Conservation (phyloP, 2,329 filamentous ascomycete species). For the Ustulina deusta region DNA sequence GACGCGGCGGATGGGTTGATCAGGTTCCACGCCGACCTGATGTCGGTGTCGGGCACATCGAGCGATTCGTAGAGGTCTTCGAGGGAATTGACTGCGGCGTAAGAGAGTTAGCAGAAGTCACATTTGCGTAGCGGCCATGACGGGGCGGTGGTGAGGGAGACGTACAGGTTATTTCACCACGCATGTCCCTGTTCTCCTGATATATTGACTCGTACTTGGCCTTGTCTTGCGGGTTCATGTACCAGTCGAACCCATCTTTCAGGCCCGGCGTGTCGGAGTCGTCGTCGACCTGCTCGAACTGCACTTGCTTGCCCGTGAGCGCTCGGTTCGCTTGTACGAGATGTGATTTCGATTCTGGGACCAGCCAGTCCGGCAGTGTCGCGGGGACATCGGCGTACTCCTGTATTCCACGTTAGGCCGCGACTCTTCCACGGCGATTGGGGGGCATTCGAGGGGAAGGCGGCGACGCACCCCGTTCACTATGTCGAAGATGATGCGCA, state of each 20-base stretch:
- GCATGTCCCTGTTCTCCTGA: conserved; percentile 86
- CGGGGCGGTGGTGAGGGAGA: background rate
- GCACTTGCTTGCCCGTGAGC: conserved; percentile 80
- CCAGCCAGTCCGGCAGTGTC: conserved; percentile 91
- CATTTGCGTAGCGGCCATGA: background rate
- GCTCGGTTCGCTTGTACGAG: conserved; percentile 86
- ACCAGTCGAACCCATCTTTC: conserved; percentile 99
- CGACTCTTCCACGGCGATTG: background rate
- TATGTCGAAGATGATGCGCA: conserved; percentile 97
- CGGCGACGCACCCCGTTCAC: conserved; percentile 79
- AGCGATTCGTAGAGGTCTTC: conserved; percentile 86
- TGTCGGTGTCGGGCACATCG: conserved; percentile 79
- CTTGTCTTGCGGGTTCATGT: conserved; percentile 94
- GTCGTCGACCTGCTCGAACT: conserved; percentile 87
- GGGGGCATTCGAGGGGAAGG: background rate
- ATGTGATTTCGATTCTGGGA: conserved; percentile 94
- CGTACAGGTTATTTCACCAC: conserved; percentile 85
- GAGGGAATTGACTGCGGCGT: conserved; percentile 74
- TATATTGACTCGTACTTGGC: conserved; percentile 98
- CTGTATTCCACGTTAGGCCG: conserved; percentile 58
- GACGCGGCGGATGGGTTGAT: conserved; percentile 89
- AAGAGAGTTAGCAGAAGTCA: conserved; percentile 6
- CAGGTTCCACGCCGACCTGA: conserved; percentile 95
- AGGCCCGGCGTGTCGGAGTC: conserved; percentile 85
- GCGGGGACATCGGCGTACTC: conserved; percentile 91